phyloP scores from a whole-genome alignment of 129 eudicot species.

The Pseudognaphalium luteoalbum region DNA sequence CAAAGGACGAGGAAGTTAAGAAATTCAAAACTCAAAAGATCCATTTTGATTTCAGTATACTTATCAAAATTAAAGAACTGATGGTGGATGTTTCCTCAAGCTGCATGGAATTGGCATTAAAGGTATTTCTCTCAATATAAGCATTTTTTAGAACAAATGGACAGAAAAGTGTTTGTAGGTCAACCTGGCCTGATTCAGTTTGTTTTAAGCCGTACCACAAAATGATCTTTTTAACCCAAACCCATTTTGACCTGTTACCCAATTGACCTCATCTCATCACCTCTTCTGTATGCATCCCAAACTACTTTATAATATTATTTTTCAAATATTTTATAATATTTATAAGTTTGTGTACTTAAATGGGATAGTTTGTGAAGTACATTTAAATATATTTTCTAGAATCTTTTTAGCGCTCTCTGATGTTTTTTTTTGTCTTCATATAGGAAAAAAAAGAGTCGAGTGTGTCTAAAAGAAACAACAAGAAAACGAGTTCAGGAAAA shows the following conservation, averaged over 20 bases:
- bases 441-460: conserved; percentile 64
- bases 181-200: background rate
- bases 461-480: conserved; percentile 40
- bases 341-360: too few relatives aligned
- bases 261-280: background rate
- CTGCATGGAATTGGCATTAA: conserved; percentile 76
- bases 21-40: conserved; percentile 64
- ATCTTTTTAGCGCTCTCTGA: background rate
- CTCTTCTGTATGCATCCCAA: background rate
- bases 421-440: background rate
- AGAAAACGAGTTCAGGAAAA: conserved; percentile 52
- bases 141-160: background rate
- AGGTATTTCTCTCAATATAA: conserved; percentile 40
- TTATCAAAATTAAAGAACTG: conserved; percentile 65
- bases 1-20: conserved; percentile 78
- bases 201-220: background rate
- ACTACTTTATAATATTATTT: too few relatives aligned
- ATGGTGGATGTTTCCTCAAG: conserved; percentile 75
- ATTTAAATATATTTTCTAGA: too few relatives aligned
- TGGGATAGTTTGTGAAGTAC: background rate
- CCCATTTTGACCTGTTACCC: too few relatives aligned
- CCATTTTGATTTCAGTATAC: conserved; percentile 71
- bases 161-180: background rate
- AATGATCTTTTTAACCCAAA: too few relatives aligned
- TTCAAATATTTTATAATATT: too few relatives aligned